Conservation (phyloP, 768 basidiomycete genomes). For the Tylopilus plumbeoviolaceoides region DNA sequence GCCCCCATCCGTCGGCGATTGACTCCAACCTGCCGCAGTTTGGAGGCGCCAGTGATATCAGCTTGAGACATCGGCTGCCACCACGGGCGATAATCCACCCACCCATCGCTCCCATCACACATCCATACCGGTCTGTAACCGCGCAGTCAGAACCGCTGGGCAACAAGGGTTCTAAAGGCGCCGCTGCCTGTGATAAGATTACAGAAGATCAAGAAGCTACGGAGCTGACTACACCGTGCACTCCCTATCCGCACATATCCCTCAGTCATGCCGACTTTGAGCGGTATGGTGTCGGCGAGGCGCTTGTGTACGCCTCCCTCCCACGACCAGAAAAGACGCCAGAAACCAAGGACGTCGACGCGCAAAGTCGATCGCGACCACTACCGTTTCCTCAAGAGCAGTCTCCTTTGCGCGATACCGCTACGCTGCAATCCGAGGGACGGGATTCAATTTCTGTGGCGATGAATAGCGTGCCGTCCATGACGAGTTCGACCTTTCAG, state of each 20-base stretch:
- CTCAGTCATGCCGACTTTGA: conserved; percentile 34
- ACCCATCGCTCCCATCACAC: conserved; percentile 25
- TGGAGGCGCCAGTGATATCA: conserved; percentile 26
- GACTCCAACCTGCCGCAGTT: conserved; percentile 17
- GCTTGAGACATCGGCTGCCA: conserved; percentile 35
- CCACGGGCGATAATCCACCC: conserved; percentile 26
- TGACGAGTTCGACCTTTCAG: conserved; percentile 36
- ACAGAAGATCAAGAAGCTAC: background rate
- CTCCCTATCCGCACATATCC: conserved; percentile 20
- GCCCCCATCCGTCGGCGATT: conserved; percentile 37
- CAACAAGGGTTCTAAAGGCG: background rate
- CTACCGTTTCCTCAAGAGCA: background rate
- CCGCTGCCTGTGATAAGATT: background rate
- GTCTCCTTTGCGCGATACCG: background rate
- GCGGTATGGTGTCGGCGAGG: conserved; percentile 60
- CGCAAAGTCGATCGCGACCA: background rate
- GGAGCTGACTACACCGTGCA: background rate
- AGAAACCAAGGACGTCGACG: background rate
- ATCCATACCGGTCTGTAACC: conserved; percentile 21
- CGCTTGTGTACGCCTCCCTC: conserved; percentile 46
- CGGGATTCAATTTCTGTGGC: conserved; percentile 2
- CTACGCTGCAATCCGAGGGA: conserved; percentile 38
- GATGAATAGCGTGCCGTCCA: conserved; percentile 16
- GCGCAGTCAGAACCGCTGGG: background rate
- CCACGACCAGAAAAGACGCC: background rate